These are phyloP conservation scores for Panicum miliaceum DNA, from an alignment of 176 grass and related monocot genomes.

Conservation along the genomic window DNA sequence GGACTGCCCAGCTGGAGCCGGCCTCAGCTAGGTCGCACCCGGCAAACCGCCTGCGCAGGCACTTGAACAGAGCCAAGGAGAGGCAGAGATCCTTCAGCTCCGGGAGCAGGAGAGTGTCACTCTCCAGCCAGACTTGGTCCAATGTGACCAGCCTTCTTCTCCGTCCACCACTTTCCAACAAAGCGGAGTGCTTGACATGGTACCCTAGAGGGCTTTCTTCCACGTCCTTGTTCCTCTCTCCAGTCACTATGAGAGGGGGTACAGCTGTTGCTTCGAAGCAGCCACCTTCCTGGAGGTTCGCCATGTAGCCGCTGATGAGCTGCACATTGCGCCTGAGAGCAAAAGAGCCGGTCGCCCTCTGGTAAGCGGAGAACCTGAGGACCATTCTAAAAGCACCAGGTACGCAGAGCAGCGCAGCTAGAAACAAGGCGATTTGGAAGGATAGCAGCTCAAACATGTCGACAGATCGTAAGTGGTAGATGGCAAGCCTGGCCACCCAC, in stretches of 20 bases:
- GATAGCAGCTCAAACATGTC: no score
- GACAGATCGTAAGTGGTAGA: no score
- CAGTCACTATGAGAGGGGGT: background rate
- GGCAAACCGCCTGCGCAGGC: slow-evolving; percentile 8
- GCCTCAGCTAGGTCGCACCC: background rate
- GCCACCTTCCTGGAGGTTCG: background rate
- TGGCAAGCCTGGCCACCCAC: no score
- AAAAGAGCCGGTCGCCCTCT: no score
- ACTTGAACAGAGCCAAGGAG: slow-evolving; percentile 18
- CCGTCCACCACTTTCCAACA: no score
- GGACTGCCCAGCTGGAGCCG: slow-evolving; percentile 1
- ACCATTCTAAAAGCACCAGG: no score
- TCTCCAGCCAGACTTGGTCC: background rate
- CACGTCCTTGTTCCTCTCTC: background rate
- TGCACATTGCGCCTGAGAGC: background rate
- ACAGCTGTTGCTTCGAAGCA: background rate
- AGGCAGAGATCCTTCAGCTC: slow-evolving; percentile 18
- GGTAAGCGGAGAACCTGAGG: no score
- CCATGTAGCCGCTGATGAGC: slow-evolving; percentile 14
- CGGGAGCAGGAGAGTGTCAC: background rate
- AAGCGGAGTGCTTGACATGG: background rate
- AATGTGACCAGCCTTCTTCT: background rate
- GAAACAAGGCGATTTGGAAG: no score
- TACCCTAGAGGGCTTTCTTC: background rate
- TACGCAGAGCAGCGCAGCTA: no score